phyloP scores from a whole-genome alignment of 176 grass and related monocot species.

The Paspalum vaginatum region DNA sequence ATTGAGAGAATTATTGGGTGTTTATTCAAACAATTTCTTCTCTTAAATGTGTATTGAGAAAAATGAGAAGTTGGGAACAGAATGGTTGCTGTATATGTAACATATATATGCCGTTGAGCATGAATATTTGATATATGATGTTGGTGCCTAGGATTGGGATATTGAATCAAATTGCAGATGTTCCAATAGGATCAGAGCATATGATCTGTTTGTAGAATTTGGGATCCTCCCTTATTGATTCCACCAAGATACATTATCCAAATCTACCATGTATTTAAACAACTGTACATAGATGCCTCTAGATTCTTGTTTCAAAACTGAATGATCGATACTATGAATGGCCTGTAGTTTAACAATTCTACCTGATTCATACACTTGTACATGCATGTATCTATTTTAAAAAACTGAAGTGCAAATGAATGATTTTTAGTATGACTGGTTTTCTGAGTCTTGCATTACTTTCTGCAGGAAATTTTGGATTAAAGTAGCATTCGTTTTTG shows the following conservation, averaged over 20 bases:
- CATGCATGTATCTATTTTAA: neutral
- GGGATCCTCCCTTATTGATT: neutral
- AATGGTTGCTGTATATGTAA: neutral
- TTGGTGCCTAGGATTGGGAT: neutral
- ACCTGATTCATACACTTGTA: neutral
- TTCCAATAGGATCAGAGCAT: neutral
- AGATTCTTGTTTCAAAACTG: neutral
- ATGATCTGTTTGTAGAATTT: neutral
- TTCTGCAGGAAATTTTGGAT: neutral
- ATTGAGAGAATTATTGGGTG: neutral
- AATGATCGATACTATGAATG: neutral
- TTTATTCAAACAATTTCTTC: slow-evolving; percentile 8
- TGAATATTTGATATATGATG: slow-evolving; percentile 19
- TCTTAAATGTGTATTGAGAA: neutral
- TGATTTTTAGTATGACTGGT: neutral
- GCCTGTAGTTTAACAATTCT: neutral
- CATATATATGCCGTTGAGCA: slow-evolving; percentile 29
- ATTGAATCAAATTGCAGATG: neutral
- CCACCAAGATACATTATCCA: neutral
- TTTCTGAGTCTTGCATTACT: neutral
- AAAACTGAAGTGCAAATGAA: neutral
- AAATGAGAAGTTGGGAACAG: neutral
- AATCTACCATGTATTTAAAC: neutral
- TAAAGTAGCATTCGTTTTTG: slow-evolving; percentile 5
- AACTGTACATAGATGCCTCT: neutral